Evolutionary conservation across 2,329 filamentous ascomycete genomes (phyloP), one percentile per base, ranked within the genome.

Genomic region (Diplodia scrobiculata): DNA sequence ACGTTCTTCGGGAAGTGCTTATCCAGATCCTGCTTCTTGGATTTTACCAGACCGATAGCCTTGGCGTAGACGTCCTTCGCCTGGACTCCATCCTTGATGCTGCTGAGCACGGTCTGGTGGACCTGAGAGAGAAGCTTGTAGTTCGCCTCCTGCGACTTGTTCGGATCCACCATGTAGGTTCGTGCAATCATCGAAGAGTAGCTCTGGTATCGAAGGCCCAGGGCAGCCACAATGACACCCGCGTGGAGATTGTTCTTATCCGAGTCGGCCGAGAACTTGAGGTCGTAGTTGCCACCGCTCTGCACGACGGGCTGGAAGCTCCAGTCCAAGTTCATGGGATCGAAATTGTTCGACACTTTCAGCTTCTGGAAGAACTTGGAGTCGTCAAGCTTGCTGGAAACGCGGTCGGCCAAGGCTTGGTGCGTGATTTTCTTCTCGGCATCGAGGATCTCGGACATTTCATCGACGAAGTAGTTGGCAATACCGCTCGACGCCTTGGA

Each of bases 361-460:
- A 80, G 89, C 85, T 76, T 90, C 75, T 92, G 91, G 87, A 97
- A 99, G 76, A 96, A 99, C 73, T 96, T 96, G 62, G 86, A 83
- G 72, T 99, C 92, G 72, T 98, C 94, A 66, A 99, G 89, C 80
- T 97, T 97, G 73, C 88, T 87, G 71, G 94, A 88, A 36, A 99
- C 90, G 78, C 93, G 95, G 73, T 91, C 88, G n/a, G 91, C 88
- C 7, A 99, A 84, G 1, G 85, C 84, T 70, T 89, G 91, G 79
- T 99, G 95, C 69, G 92, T 95, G 75, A 98, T 92, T 76, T 97
- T 97, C 83, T 97, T 97, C 78, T 98, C 96, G 71, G 93, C 90
- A 74, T 99, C 95, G 68, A 99, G 87, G 63, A 98, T 90, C 72
- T 91, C 90, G 60, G 94, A 97, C 93, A 99, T 98, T 77, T 97